Conservation (phyloP, 768 basidiomycete genomes). For the Kwoniella bestiolae region DNA sequence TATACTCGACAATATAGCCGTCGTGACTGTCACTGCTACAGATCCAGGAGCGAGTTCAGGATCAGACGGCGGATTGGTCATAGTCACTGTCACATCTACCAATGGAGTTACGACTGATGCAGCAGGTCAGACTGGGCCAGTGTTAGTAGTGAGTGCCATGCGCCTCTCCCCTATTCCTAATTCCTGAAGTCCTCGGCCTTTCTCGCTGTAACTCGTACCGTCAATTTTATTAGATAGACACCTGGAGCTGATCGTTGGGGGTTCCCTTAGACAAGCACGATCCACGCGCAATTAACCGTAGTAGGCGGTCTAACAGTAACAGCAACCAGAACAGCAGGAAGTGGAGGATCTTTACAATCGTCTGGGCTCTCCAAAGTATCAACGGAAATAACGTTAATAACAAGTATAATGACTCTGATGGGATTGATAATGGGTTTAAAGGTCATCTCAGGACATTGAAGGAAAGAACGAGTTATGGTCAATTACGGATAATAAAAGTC, state of each 20-base stretch:
- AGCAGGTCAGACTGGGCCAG: conserved; percentile 2
- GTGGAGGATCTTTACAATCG: conserved; percentile 9
- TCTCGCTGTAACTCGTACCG: too few species aligned
- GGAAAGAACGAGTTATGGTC: too few species aligned
- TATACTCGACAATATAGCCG: neutral
- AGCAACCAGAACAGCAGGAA: conserved; percentile 11
- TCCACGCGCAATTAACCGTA: conserved; percentile 16
- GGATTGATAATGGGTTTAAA: conserved; percentile 1
- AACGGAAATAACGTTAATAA: neutral
- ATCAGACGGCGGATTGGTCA: conserved; percentile 16
- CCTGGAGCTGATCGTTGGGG: too few species aligned
- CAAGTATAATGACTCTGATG: neutral
- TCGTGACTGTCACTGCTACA: conserved; percentile 20
- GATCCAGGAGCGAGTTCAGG: conserved; percentile 19
- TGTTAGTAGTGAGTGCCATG: conserved; percentile 13
- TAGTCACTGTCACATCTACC: conserved; percentile 20
- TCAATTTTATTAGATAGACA: too few species aligned
- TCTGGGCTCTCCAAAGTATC: neutral
- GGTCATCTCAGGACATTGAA: neutral
- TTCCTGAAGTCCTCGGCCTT: too few species aligned
- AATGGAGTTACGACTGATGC: neutral
- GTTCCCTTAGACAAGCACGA: conserved; percentile 13
- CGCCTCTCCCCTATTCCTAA: too few species aligned
- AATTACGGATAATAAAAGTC: too few species aligned
- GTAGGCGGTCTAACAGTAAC: conserved; percentile 15